A percentile compares a stretch with the other conserved stretches of the same genome.
Evolutionary conservation across 208 protist species (phyloP).

Genomic region (Trypanosoma lewisi): DNA sequence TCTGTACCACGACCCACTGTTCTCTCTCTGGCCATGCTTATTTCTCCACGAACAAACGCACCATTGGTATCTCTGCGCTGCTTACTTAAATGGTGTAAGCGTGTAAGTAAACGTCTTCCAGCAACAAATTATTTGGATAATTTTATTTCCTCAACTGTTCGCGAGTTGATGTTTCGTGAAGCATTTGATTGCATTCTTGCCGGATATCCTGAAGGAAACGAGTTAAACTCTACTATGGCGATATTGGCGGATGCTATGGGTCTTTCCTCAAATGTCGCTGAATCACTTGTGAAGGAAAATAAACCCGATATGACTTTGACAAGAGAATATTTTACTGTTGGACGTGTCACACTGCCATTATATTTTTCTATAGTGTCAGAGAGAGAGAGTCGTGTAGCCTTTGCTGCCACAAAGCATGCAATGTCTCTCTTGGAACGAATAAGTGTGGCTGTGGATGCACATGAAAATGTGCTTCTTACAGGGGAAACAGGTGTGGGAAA

Average conservation of each 20-base stretch:
- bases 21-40: slow-evolving; percentile 38
- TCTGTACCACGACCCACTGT: slow-evolving; percentile 46
- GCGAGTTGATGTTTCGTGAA: slow-evolving; percentile 91
- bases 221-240: slow-evolving; percentile 34
- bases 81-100: slow-evolving; percentile 92
- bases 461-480: slow-evolving; percentile 97
- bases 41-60: slow-evolving; percentile 19
- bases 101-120: slow-evolving; percentile 65
- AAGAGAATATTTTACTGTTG: slow-evolving; percentile 51
- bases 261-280: slow-evolving; percentile 56
- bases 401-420: slow-evolving; percentile 94
- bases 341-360: slow-evolving; percentile 58
- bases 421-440: slow-evolving; percentile 96
- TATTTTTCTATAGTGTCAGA: slow-evolving; percentile 28
- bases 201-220: slow-evolving; percentile 54
- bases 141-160: slow-evolving; percentile 79
- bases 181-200: slow-evolving; percentile 92
- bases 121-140: slow-evolving; percentile 14
- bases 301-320: slow-evolving; percentile 57
- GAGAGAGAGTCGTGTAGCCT: slow-evolving; percentile 75
- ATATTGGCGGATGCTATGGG: slow-evolving; percentile 56
- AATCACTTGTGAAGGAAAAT: slow-evolving; percentile 61
- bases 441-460: slow-evolving; percentile 80
- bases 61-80: slow-evolving; percentile 71
- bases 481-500: slow-evolving; percentile 99